Percentiles rank a stretch among this genome's conserved stretches.
These are phyloP conservation scores for Boletales sp. DNA, from an alignment of 768 basidiomycete genomes.

Conservation along the genomic window DNA sequence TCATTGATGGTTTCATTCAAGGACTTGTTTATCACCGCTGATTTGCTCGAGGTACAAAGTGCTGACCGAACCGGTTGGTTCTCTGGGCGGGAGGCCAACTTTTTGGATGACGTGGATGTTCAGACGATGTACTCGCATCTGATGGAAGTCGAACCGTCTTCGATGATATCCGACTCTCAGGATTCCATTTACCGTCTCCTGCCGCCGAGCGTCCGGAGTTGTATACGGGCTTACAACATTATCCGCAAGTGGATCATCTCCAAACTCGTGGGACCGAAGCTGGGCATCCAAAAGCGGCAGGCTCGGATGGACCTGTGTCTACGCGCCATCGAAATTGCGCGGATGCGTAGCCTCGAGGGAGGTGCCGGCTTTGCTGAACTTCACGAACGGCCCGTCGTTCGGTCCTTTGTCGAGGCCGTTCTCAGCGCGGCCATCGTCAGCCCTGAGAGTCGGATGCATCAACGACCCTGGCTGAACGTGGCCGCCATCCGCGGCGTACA, in stretches of 20 bases:
- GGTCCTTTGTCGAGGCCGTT: slow-evolving; percentile 80
- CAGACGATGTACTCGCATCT: slow-evolving; percentile 76
- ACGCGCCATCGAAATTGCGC: slow-evolving; percentile 69
- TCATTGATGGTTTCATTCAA: slow-evolving; percentile 25
- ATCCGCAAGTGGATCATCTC: slow-evolving; percentile 78
- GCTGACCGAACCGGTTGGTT: slow-evolving; percentile 83
- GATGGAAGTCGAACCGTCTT: slow-evolving; percentile 68
- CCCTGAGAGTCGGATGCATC: slow-evolving; percentile 74
- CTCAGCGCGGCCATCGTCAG: slow-evolving; percentile 74
- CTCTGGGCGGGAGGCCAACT: slow-evolving; percentile 46
- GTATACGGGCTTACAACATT: slow-evolving; percentile 71
- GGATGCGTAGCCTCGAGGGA: slow-evolving; percentile 53
- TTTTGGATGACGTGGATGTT: slow-evolving; percentile 65
- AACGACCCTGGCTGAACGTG: slow-evolving; percentile 75
- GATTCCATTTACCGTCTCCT: slow-evolving; percentile 71
- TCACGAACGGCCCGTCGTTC: slow-evolving; percentile 59
- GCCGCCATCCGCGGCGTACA: slow-evolving; percentile 57
- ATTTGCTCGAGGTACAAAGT: slow-evolving; percentile 77
- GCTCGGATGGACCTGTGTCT: slow-evolving; percentile 70
- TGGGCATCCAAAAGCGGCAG: slow-evolving; percentile 64
- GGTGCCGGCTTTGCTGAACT: slow-evolving; percentile 32
- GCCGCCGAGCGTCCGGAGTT: slow-evolving; percentile 72
- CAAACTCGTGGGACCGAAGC: slow-evolving; percentile 58
- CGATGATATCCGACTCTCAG: slow-evolving; percentile 66
- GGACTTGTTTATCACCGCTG: slow-evolving; percentile 77